Evolutionary conservation across 176 grass and related monocot species (phyloP), one percentile per base, ranked within the genome.

Genomic region (Bothriochloa decipiens): DNA sequence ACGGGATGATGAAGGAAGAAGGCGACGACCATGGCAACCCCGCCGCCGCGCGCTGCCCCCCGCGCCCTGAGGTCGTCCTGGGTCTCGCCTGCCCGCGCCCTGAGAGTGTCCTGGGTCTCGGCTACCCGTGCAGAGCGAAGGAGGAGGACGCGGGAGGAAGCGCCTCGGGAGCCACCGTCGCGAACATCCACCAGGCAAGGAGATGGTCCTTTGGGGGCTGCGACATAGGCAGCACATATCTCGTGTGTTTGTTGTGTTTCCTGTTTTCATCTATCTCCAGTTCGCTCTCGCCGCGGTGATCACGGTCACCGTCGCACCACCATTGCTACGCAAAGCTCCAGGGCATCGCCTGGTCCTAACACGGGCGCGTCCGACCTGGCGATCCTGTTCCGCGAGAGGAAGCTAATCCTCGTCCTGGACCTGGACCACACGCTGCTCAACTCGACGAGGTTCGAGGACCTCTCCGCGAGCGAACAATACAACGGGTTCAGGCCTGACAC

Each of bases 341-440:
- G 39, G 39, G 39, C 39, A 40, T 40, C 39, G 39, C 39, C 39
- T 40, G 39, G 39, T 40, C 8, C 39, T 8, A 40, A 40, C 39
- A 40, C 35, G 1, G 20, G 13, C 18, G 41, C 12, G 3, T 39
- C n/a, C 45, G 46, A 49, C 46, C 3, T 16, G 46, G 46, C 0
- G 46, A 49, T 14, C 46, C 14, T 49, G 3, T 16, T 49, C 14
- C 46, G 46, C 46, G 1, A 47, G 29, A 93, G 79, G 77, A 96
- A 91, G 76, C 78, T 93, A 35, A 89, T 85, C 25, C 75, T 96
- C 43, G 49, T 96, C 33, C 67, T 96, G 62, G 94, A 96, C 63
- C 78, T 96, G 78, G 91, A 93, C 8, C 84, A 89, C 76, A 96
- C 94, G 26, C 81, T 96, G 49, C 78, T 93, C 49, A 87, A 96